Evolutionary conservation across 805 yeast species (phyloP).

Genomic region (Ogataea ganodermae): DNA sequence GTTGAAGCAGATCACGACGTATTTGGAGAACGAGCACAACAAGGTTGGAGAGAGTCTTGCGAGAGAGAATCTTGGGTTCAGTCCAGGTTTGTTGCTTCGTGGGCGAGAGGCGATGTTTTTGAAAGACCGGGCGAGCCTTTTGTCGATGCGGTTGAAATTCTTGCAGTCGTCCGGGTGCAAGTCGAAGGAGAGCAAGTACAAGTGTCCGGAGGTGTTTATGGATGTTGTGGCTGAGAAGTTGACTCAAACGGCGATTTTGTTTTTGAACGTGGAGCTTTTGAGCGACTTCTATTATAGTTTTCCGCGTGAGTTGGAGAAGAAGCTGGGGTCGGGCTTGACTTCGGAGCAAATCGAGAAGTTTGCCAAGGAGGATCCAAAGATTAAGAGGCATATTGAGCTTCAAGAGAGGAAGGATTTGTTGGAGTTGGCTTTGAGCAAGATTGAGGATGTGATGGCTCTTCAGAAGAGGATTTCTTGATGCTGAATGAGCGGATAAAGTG

Average conservation of each 20-base stretch:
- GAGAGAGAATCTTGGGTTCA: constrained; percentile 82
- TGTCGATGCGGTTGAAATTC: constrained; percentile 75
- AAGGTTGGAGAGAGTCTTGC: constrained; percentile 41
- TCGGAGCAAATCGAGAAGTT: constrained; percentile 81
- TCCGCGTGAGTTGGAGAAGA: constrained; percentile 87
- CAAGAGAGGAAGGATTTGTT: constrained; percentile 91
- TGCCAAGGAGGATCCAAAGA: constrained; percentile 93
- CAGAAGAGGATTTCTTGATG: constrained; percentile 40
- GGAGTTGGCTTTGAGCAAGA: constrained; percentile 79
- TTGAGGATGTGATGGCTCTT: constrained; percentile 78
- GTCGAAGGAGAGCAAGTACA: constrained; percentile 75
- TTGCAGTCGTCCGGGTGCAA: constrained; percentile 76
- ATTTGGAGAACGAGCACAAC: constrained; percentile 52
- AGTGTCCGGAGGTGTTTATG: constrained; percentile 92
- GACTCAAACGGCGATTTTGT: constrained; percentile 89
- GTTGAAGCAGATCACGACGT: constrained; percentile 78
- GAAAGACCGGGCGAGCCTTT: constrained; percentile 66
- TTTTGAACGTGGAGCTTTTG: constrained; percentile 87
- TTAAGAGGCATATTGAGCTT: constrained; percentile 85
- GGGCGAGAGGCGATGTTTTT: constrained; percentile 87
- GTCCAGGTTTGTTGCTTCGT: constrained; percentile 66
- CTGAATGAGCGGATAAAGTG: background rate
- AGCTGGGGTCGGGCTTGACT: constrained; percentile 61
- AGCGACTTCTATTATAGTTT: constrained; percentile 95
- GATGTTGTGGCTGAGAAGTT: constrained; percentile 91